Conservation (phyloP, 1,284 basidiomycete species). For the Anthracocystis panici-leucophaei region DNA sequence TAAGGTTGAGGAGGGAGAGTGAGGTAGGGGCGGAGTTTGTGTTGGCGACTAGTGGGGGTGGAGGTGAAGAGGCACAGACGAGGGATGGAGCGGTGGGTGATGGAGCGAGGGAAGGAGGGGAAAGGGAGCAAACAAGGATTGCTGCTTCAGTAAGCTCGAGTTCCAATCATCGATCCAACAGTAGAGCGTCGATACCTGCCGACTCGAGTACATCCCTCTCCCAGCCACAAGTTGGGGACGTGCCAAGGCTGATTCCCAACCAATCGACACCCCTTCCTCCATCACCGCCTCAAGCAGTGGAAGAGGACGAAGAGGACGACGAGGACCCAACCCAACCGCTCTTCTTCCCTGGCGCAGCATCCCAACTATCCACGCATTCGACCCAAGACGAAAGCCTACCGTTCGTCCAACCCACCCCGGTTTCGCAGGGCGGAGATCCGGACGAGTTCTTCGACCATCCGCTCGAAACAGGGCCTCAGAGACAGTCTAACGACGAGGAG, state of each 20-base stretch:
- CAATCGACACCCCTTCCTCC: slow-evolving; percentile 9
- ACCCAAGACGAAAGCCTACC: background rate
- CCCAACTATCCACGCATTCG: slow-evolving; percentile 16
- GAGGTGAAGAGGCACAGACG: background rate
- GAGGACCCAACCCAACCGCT: slow-evolving; percentile 27
- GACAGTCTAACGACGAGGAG: background rate
- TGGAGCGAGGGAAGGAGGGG: background rate
- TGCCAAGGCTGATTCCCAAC: background rate
- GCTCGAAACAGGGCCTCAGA: too few relatives aligned
- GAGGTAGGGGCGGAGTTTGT: slow-evolving; percentile 49
- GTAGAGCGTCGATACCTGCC: background rate
- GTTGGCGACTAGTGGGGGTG: slow-evolving; percentile 42
- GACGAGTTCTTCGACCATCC: slow-evolving; percentile 16
- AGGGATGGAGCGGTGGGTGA: background rate
- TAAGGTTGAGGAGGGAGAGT: slow-evolving; percentile 34
- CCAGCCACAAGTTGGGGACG: background rate
- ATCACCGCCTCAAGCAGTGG: background rate
- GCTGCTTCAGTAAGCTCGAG: slow-evolving; percentile 1
- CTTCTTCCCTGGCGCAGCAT: slow-evolving; percentile 39
- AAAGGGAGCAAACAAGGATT: background rate
- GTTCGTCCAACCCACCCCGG: slow-evolving; percentile 28
- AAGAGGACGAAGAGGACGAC: slow-evolving; percentile 3
- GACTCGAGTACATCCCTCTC: background rate
- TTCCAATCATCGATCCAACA: background rate
- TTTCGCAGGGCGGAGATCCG: slow-evolving; percentile 35